phyloP scores from a whole-genome alignment of 305 asterid species.

The Andrographis paniculata region DNA sequence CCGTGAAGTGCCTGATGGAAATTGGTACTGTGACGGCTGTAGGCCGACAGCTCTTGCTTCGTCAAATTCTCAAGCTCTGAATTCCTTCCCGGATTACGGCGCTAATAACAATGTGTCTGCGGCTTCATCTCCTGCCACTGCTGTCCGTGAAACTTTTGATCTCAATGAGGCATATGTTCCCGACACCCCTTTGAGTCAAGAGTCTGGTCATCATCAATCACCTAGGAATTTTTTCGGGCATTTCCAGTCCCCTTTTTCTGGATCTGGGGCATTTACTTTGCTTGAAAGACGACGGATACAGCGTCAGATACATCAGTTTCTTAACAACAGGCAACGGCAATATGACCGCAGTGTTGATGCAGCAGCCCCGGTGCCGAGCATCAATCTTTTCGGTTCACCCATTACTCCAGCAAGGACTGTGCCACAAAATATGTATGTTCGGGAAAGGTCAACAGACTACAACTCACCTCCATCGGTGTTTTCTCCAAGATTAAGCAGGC shows the following conservation, averaged over 20 bases:
- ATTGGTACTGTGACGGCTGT: conserved; percentile 96
- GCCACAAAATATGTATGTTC: conserved; percentile 24
- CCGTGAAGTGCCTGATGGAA: conserved; percentile 87
- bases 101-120: conserved; percentile 25
- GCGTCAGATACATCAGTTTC: conserved; percentile 53
- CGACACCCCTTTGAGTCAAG: conserved; percentile 54
- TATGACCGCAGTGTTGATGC: conserved; percentile 25
- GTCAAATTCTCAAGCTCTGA: conserved; percentile 34
- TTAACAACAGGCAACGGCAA: conserved; percentile 54
- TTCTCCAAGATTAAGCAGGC: conserved; percentile 30
- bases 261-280: conserved; percentile 53
- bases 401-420: conserved; percentile 24
- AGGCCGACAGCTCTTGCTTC: conserved; percentile 73
- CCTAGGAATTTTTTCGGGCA: conserved; percentile 40
- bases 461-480: conserved; percentile 15
- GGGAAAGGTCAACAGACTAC: conserved; percentile 29
- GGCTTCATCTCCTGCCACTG: conserved; percentile 42
- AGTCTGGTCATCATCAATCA: conserved; percentile 31
- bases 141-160: conserved; percentile 59
- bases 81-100: conserved; percentile 40
- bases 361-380: conserved; percentile 28
- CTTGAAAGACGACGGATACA: conserved; percentile 69
- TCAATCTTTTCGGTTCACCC: conserved; percentile 38
- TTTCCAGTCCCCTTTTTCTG: conserved; percentile 43
- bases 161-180: conserved; percentile 78